Evolutionary conservation across 805 yeast species (phyloP).

Genomic region (Kodamaea kaohsiungensis): DNA sequence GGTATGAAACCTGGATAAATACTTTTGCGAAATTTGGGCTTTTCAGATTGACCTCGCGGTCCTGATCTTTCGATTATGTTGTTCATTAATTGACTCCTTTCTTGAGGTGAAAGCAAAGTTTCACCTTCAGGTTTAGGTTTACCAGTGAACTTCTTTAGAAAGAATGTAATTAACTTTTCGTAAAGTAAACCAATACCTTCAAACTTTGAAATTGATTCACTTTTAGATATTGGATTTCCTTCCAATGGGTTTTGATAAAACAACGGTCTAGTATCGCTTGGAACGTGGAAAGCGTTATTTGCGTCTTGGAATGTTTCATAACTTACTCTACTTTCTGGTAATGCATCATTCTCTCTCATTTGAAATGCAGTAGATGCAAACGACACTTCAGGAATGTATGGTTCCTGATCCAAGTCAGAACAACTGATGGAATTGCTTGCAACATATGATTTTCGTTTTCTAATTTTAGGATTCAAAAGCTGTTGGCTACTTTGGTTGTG

Average conservation of each 20-base stretch:
- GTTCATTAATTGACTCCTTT: neutral
- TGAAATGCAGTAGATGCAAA: neutral
- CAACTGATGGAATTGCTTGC: neutral
- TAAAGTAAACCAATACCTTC: neutral
- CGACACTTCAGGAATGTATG: neutral
- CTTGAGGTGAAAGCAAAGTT: neutral
- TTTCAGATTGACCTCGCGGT: neutral
- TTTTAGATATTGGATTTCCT: no score
- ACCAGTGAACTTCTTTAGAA: neutral
- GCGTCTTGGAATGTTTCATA: neutral
- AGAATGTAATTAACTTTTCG: neutral
- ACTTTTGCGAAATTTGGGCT: neutral
- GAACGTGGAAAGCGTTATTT: neutral
- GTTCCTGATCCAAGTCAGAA: neutral
- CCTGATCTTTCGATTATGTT: neutral
- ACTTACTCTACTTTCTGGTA: neutral
- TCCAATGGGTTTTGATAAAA: neutral
- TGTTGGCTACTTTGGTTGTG: neutral
- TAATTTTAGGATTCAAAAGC: neutral
- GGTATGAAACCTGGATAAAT: neutral
- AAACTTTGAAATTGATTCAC: neutral
- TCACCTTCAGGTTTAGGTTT: neutral
- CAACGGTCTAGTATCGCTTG: neutral
- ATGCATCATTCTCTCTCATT: neutral
- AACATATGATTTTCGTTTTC: neutral